Conservation (phyloP, 352 stramenopile species). For the Globisporangium solare region DNA sequence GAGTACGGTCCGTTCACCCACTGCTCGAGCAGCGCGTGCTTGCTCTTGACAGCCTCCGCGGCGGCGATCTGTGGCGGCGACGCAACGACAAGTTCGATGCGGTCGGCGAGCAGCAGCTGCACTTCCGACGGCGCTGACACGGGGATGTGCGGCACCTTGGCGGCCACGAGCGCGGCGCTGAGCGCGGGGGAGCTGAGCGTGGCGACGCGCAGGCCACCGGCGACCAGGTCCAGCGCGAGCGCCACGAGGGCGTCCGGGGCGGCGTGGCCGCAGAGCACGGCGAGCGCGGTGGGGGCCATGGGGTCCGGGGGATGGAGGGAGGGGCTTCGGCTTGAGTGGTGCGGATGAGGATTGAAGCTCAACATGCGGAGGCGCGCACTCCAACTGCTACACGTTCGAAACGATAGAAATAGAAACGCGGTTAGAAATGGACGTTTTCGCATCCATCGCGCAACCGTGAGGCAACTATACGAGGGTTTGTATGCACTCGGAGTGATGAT, state of each 20-base stretch:
- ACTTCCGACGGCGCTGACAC: slow-evolving; percentile 58
- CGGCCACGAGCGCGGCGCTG: slow-evolving; percentile 53
- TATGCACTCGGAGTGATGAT: slow-evolving; percentile 1
- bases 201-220: slow-evolving; percentile 52
- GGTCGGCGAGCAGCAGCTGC: slow-evolving; percentile 63
- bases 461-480: neutral
- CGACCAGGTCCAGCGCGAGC: slow-evolving; percentile 45
- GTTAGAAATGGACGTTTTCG: slow-evolving; percentile 8
- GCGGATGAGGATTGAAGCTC: slow-evolving; percentile 5
- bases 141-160: slow-evolving; percentile 73
- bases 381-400: slow-evolving; percentile 22
- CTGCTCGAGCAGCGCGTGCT: slow-evolving; percentile 40
- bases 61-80: slow-evolving; percentile 34
- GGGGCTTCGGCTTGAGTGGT: slow-evolving; percentile 15
- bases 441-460: slow-evolving; percentile 1
- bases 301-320: neutral
- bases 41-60: slow-evolving; percentile 28
- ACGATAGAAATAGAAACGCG: slow-evolving; percentile 12
- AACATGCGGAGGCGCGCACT: neutral
- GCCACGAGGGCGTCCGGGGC: slow-evolving; percentile 38
- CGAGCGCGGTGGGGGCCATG: slow-evolving; percentile 46
- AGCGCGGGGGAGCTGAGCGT: slow-evolving; percentile 50
- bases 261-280: slow-evolving; percentile 62
- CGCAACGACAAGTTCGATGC: slow-evolving; percentile 63
- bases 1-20: slow-evolving; percentile 75